Percentiles rank a stretch among this genome's conserved stretches.
phyloP scores from a whole-genome alignment of 495 filamentous ascomycete genomes.

The Niebla homalea region DNA sequence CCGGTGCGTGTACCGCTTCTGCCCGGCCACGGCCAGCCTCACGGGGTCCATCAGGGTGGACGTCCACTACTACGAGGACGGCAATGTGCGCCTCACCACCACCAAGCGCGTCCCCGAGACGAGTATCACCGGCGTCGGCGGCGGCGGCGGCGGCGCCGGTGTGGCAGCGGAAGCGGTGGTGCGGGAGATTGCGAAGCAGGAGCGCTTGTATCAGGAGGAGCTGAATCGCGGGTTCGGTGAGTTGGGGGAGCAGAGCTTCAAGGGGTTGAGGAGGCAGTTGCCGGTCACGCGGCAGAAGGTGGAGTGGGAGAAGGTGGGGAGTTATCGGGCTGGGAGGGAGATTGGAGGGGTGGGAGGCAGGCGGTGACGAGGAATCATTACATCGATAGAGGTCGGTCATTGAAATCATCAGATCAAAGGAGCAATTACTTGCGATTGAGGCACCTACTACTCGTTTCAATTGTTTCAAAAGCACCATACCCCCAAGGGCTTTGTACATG shows the following conservation, averaged over 20 bases:
- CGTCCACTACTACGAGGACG: slow-evolving; percentile 99
- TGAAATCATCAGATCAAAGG: not conserved
- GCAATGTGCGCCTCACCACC: slow-evolving; percentile 85
- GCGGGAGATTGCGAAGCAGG: slow-evolving; percentile 58
- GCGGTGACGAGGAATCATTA: slow-evolving; percentile 3
- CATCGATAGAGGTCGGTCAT: no score
- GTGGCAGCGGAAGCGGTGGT: slow-evolving; percentile 48
- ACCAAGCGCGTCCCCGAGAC: slow-evolving; percentile 48
- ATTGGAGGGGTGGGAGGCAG: slow-evolving; percentile 13
- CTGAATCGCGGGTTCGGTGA: slow-evolving; percentile 79
- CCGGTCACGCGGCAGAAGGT: slow-evolving; percentile 97
- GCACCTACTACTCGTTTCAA: not conserved
- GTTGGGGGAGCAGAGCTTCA: slow-evolving; percentile 89
- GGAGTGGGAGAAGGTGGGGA: slow-evolving; percentile 98
- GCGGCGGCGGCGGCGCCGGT: slow-evolving; percentile 37
- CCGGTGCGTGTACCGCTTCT: slow-evolving; percentile 75
- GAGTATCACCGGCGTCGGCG: slow-evolving; percentile 27
- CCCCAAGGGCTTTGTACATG: not conserved
- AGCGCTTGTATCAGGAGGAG: slow-evolving; percentile 93
- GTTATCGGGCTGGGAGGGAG: slow-evolving; percentile 52
- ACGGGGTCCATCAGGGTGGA: slow-evolving; percentile 64
- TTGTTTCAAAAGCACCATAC: not conserved
- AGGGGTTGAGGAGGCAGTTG: slow-evolving; percentile 79
- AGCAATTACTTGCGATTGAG: not conserved
- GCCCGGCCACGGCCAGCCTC: slow-evolving; percentile 46